A percentile compares a stretch with the other conserved stretches of the same genome.
phyloP scores from a whole-genome alignment of 371 early-diverging fungal genomes.

The Saksenaea vasiformis region DNA sequence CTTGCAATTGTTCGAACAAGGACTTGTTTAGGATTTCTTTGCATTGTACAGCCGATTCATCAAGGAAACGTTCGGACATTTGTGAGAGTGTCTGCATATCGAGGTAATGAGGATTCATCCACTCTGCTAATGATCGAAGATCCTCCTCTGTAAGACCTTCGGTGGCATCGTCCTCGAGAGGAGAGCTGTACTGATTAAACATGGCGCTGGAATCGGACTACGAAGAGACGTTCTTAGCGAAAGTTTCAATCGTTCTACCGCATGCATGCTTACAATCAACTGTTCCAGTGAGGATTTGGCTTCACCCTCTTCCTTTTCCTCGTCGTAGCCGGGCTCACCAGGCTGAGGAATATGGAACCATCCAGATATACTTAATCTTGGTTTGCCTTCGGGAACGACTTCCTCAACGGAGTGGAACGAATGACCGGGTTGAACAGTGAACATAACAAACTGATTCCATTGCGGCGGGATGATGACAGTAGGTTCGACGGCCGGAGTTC shows the following conservation, averaged over 20 bases:
- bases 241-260: neutral
- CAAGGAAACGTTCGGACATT: constrained; percentile 63
- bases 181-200: constrained; percentile 26
- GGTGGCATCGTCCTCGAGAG: constrained; percentile 24
- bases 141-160: constrained; percentile 47
- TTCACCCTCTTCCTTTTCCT: constrained; percentile 34
- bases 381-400: constrained; percentile 60
- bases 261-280: constrained; percentile 28
- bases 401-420: constrained; percentile 81
- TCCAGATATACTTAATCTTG: constrained; percentile 71
- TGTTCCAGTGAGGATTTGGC: constrained; percentile 56
- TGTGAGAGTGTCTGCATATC: constrained; percentile 40
- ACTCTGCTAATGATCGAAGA: constrained; percentile 40
- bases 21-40: constrained; percentile 58
- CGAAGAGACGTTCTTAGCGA: too few relatives aligned
- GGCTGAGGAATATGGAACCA: constrained; percentile 77
- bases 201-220: constrained; percentile 36
- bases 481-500: constrained; percentile 66
- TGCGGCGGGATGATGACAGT: constrained; percentile 60
- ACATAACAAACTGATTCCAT: constrained; percentile 79
- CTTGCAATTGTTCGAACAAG: constrained; percentile 34
- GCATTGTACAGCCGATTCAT: constrained; percentile 70
- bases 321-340: constrained; percentile 59
- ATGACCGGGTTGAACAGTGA: constrained; percentile 76
- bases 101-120: constrained; percentile 70